Evolutionary conservation across 306 rosid genomes (phyloP).

Genomic region (Mucuna pruriens): DNA sequence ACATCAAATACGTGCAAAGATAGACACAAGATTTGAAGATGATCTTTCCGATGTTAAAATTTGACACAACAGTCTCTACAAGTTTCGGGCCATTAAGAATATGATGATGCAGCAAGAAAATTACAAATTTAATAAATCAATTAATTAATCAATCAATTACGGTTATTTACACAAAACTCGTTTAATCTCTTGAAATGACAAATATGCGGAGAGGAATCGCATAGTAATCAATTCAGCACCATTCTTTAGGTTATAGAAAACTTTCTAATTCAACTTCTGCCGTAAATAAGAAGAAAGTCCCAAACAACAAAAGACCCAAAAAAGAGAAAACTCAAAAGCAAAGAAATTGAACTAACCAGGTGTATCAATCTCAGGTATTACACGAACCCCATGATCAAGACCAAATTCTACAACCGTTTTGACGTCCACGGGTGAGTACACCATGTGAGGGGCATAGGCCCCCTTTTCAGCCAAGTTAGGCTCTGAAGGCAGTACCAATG

Average conservation of each 20-base stretch:
- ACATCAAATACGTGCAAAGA: neutral
- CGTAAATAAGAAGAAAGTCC: neutral
- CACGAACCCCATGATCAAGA: slow-evolving; percentile 79
- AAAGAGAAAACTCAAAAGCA: neutral
- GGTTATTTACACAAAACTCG: neutral
- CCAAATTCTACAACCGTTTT: slow-evolving; percentile 63
- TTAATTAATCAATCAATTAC: neutral
- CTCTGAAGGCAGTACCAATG: slow-evolving; percentile 71
- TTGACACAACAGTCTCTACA: neutral
- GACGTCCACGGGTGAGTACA: slow-evolving; percentile 67
- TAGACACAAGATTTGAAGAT: neutral
- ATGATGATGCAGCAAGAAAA: neutral
- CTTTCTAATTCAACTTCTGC: neutral
- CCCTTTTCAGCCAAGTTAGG: slow-evolving; percentile 75
- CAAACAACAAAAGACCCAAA: neutral
- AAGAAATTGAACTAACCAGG: slow-evolving; percentile 62
- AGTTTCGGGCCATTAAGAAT: too few relatives aligned
- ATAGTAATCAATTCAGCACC: neutral
- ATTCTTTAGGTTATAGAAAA: neutral
- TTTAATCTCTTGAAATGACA: neutral
- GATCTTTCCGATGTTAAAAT: neutral
- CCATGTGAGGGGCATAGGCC: slow-evolving; percentile 72
- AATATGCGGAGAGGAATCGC: neutral
- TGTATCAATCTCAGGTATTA: slow-evolving; percentile 83
- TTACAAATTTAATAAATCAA: neutral